Evolutionary conservation across 2,329 filamentous ascomycete species (phyloP), one percentile per base, ranked within the genome.

Genomic region (Ceratocystis smalleyi): DNA sequence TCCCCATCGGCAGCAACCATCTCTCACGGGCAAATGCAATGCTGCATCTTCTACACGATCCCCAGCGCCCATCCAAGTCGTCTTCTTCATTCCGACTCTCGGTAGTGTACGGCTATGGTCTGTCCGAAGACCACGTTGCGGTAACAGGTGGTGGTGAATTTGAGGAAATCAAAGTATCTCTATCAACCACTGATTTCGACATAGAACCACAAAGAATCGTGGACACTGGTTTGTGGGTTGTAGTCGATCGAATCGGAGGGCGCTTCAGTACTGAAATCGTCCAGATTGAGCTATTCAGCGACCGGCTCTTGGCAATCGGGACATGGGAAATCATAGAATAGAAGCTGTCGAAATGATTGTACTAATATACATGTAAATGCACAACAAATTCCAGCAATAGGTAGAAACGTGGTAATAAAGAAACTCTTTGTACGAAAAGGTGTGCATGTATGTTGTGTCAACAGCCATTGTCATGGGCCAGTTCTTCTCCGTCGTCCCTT

Each of bases 191-290:
- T 15, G 86, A 92, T 68, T 80, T 95, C 62, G 86, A 95, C 74
- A 75, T 96, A 51, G 83, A 84, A 55, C 87, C 89, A 0, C 79
- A 77, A n/a, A 74, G 81, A 68, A 74, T 81, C 68, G 76, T 78
- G 35, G 74, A 74, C 8, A 80, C 81, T 22, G 85, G 85, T 19
- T 73, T 91, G 65, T 95, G 88, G 87, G 77, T 96, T 63, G 86
- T 96, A 5, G 77, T 96, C 51, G 91, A 96, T 74, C 81, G 87
- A 68, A 81, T 92, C 70, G 87, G 84, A n/a, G 81, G 80, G 10
- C 77, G 71, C 27, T 70, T 71, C 27, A 69, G 69, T 2, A 68
- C 70, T 1, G 72, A 75, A 27, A 73, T 76, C 65, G 80, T 88
- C 6, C 74, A 77, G 51, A 76, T 81, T 1, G 83, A 80, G 68